Conservation (phyloP, 495 filamentous ascomycete species). For the Annulohypoxylon bovei region DNA sequence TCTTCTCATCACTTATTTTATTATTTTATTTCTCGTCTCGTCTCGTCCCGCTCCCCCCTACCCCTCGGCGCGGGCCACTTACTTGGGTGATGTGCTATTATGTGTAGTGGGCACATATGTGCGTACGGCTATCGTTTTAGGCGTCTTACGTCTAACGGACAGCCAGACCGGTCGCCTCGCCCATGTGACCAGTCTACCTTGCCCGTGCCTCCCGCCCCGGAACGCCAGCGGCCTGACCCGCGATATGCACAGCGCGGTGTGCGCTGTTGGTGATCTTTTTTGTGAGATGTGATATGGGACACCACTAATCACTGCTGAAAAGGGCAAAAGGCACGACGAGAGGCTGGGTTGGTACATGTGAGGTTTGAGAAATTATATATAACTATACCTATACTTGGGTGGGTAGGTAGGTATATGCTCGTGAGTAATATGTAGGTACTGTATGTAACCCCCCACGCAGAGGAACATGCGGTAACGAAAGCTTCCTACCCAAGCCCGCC, state of each 20-base stretch:
- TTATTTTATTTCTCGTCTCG: not conserved
- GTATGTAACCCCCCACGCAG: conserved; percentile 27
- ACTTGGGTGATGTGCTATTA: not conserved
- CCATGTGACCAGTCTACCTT: conserved; percentile 29
- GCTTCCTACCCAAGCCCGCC: not conserved
- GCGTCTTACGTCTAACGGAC: conserved; percentile 41
- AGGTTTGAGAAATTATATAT: not conserved
- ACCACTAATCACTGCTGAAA: not conserved
- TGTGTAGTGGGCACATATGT: not conserved
- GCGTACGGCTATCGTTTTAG: conserved; percentile 24
- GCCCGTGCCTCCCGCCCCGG: conserved; percentile 28
- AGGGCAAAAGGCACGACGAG: not conserved
- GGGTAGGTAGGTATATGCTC: conserved; percentile 1
- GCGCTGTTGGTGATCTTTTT: conserved; percentile 25
- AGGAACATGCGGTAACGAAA: conserved; percentile 2
- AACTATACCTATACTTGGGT: not conserved
- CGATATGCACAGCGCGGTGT: conserved; percentile 34
- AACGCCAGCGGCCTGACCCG: conserved; percentile 38
- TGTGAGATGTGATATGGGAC: conserved; percentile 35
- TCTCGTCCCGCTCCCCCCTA: not conserved
- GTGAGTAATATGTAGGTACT: not conserved
- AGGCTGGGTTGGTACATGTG: conserved; percentile 4
- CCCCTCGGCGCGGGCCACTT: conserved; percentile 25
- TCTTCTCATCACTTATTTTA: not conserved
- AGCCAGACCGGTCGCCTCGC: conserved; percentile 17